Evolutionary conservation across 2,329 filamentous ascomycete species (phyloP).

Genomic region (Graphilbum fragrans): DNA sequence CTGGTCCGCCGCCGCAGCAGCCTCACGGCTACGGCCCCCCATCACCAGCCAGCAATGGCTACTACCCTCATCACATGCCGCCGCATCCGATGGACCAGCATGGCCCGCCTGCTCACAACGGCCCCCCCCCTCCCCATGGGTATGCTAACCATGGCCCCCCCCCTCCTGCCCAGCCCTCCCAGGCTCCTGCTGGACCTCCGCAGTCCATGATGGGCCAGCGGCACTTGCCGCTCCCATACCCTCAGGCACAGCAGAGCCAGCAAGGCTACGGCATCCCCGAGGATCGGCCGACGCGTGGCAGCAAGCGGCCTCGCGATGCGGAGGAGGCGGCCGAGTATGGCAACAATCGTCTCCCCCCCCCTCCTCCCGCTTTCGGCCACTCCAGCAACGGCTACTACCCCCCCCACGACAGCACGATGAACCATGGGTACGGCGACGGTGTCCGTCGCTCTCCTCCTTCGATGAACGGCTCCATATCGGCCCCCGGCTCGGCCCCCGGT

Average conservation of each 20-base stretch:
- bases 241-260: background rate
- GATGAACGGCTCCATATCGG: slow-evolving; percentile 4
- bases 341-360: slow-evolving; percentile 7
- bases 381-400: slow-evolving; percentile 4
- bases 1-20: slow-evolving; percentile 1
- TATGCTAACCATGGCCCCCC: slow-evolving; percentile 9
- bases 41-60: slow-evolving; percentile 6
- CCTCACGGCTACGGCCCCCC: slow-evolving; percentile 12
- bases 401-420: background rate
- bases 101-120: slow-evolving; percentile 3
- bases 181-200: slow-evolving; percentile 8
- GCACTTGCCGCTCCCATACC: slow-evolving; percentile 23
- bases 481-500: too few relatives aligned
- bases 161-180: slow-evolving; percentile 6
- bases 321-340: slow-evolving; percentile 8
- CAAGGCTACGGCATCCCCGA: background rate
- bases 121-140: too few relatives aligned
- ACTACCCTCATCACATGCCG: slow-evolving; percentile 6
- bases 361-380: slow-evolving; percentile 6
- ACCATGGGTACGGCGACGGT: slow-evolving; percentile 3
- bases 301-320: slow-evolving; percentile 8
- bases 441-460: slow-evolving; percentile 9
- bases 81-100: slow-evolving; percentile 7
- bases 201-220: slow-evolving; percentile 18
- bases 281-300: background rate